Conservation (phyloP, 345 rosid genomes). For the Abelmoschus esculentus region DNA sequence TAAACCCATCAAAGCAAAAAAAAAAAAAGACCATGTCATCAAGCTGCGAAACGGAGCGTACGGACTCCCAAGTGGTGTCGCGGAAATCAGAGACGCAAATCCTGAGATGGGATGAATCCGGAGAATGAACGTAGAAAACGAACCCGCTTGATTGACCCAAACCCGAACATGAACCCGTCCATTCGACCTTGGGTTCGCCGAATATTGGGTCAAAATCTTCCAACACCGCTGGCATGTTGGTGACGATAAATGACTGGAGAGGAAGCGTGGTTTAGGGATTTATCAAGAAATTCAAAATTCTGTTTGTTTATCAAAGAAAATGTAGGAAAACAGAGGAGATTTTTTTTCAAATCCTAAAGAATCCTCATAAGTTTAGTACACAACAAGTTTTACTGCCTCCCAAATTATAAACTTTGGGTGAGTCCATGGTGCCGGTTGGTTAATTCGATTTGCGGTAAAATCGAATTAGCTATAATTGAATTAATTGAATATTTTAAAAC, state of each 20-base stretch:
- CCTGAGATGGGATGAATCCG: slow-evolving; percentile 49
- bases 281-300: not conserved
- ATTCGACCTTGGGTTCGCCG: slow-evolving; percentile 56
- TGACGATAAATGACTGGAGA: not conserved
- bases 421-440: too few relatives aligned
- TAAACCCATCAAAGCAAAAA: not conserved
- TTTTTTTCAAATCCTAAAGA: too few relatives aligned
- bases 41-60: slow-evolving; percentile 57
- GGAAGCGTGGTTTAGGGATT: not conserved
- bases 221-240: slow-evolving; percentile 21
- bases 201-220: slow-evolving; percentile 57
- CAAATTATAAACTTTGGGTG: too few relatives aligned
- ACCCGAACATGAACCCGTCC: slow-evolving; percentile 24
- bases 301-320: not conserved
- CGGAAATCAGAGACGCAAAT: slow-evolving; percentile 61
- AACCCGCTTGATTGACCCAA: slow-evolving; percentile 38
- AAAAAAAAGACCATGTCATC: slow-evolving; percentile 59
- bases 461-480: too few relatives aligned
- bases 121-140: slow-evolving; percentile 57
- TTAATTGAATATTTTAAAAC: too few relatives aligned
- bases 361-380: too few relatives aligned
- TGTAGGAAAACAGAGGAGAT: not conserved
- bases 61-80: slow-evolving; percentile 49
- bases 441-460: too few relatives aligned
- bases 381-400: too few relatives aligned